Evolutionary conservation across 1,284 basidiomycete genomes (phyloP).

Genomic region (Cryptococcus amylolentus): DNA sequence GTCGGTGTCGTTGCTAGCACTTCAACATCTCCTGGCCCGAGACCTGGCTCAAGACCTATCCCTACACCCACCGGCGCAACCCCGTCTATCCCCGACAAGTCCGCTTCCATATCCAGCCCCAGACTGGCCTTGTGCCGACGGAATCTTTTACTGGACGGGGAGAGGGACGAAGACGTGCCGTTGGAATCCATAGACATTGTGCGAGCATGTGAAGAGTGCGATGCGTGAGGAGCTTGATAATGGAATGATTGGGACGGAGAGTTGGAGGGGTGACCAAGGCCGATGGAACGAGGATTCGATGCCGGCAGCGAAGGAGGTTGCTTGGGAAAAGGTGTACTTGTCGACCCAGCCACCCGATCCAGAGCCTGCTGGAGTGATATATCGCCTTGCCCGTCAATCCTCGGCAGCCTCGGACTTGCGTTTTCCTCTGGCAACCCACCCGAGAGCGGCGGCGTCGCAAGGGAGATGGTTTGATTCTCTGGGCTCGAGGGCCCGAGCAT

Average conservation of each 20-base stretch:
- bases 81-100: conserved; percentile 27
- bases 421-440: background rate
- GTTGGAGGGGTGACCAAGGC: conserved; percentile 19
- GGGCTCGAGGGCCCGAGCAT: conserved; percentile 20
- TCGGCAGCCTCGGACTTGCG: conserved; percentile 3
- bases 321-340: background rate
- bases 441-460: background rate
- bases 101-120: conserved; percentile 32
- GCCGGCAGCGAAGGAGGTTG: background rate
- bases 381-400: conserved; percentile 6
- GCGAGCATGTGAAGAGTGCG: background rate
- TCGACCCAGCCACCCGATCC: conserved; percentile 12
- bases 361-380: conserved; percentile 16
- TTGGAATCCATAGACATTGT: background rate
- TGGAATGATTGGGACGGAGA: conserved; percentile 2
- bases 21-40: conserved; percentile 12
- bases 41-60: background rate
- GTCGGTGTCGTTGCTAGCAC: conserved; percentile 18
- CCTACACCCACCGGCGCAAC: conserved; percentile 1
- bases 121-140: conserved; percentile 16
- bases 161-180: conserved; percentile 5
- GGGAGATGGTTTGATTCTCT: background rate
- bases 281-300: conserved; percentile 2
- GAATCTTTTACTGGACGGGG: conserved; percentile 5
- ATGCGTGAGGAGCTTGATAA: background rate